These are phyloP conservation scores for Aspergillus melleus DNA, from an alignment of 2,329 filamentous ascomycete species.

Conservation along the genomic window DNA sequence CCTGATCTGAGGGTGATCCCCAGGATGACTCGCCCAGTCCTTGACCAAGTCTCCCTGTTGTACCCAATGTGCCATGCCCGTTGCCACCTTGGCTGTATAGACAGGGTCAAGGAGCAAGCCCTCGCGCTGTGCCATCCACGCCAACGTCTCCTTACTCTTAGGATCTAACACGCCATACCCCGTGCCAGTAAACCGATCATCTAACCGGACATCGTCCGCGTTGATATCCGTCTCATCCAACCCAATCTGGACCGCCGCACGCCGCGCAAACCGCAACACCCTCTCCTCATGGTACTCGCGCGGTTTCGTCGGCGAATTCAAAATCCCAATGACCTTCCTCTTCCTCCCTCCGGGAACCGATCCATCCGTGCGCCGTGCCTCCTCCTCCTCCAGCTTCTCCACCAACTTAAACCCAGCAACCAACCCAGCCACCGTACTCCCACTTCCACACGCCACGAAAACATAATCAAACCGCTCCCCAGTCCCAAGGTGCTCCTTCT, in stretches of 20 bases:
- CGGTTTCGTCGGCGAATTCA: conserved; percentile 34
- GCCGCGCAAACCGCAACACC: conserved; percentile 31
- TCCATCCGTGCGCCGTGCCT: too few species aligned
- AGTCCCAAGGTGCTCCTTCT: conserved; percentile 20
- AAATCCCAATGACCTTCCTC: conserved; percentile 27
- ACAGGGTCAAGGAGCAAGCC: too few species aligned
- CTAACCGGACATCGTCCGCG: conserved; percentile 31
- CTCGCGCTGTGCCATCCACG: conserved; percentile 23
- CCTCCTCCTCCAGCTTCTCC: conserved; percentile 14
- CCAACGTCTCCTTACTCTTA: conserved; percentile 22
- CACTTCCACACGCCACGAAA: conserved; percentile 39
- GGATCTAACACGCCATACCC: conserved; percentile 35
- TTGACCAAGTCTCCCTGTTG: conserved; percentile 19
- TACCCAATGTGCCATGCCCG: conserved; percentile 23
- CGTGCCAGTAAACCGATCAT: conserved; percentile 33
- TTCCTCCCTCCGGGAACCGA: too few species aligned
- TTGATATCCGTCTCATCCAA: conserved; percentile 27
- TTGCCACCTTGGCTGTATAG: too few species aligned
- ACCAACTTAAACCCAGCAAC: conserved; percentile 36
- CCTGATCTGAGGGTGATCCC: conserved; percentile 24
- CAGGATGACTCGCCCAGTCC: conserved; percentile 11
- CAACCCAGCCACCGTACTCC: conserved; percentile 36
- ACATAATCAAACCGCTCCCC: conserved; percentile 33
- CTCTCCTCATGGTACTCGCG: conserved; percentile 30
- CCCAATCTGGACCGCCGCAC: conserved; percentile 28